Evolutionary conservation across 169 alveolate species (phyloP).

Genomic region (Eimeria acervulina): DNA sequence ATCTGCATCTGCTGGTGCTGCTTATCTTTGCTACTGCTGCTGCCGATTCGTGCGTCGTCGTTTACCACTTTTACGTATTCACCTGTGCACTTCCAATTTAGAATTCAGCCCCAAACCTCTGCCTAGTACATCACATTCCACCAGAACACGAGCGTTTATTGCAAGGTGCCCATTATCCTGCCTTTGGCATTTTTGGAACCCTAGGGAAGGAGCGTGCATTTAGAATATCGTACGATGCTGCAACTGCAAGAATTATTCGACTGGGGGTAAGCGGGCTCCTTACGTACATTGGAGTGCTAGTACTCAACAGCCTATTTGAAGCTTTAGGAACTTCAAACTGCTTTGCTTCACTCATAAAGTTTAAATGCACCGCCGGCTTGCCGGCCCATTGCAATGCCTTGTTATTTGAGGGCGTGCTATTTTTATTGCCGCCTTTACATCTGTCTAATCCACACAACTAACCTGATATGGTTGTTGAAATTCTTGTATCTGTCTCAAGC

Average conservation of each 20-base stretch:
- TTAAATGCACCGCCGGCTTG: neutral
- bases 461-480: neutral
- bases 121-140: neutral
- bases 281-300: neutral
- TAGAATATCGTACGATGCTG: neutral
- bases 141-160: neutral
- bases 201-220: neutral
- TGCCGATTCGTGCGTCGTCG: neutral
- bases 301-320: neutral
- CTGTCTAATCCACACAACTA: no score
- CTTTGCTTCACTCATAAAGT: neutral
- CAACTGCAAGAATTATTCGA: neutral
- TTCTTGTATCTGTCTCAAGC: neutral
- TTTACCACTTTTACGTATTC: neutral
- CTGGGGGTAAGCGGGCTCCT: neutral
- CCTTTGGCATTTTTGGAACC: neutral
- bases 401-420: neutral
- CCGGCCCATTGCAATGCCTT: neutral
- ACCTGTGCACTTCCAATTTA: neutral
- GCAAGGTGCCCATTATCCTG: neutral
- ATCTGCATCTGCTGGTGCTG: no score
- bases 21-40: no score
- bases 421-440: no score
- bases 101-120: neutral
- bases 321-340: no score